These are phyloP conservation scores for Epichloe typhina DNA, from an alignment of 2,329 filamentous ascomycete genomes.

Conservation along the genomic window DNA sequence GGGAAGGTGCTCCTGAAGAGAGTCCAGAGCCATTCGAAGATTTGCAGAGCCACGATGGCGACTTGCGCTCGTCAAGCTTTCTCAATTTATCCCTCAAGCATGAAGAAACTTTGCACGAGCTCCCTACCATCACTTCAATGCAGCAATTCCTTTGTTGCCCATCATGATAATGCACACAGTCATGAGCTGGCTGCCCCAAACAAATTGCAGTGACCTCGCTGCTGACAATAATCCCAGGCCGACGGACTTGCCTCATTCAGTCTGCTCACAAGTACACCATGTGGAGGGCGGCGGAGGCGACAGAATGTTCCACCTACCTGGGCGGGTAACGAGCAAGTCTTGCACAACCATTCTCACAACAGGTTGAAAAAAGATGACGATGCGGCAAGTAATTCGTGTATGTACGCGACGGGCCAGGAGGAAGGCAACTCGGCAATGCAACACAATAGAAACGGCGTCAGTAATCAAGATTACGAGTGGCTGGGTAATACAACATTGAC, in stretches of 20 bases:
- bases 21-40: neutral
- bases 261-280: neutral
- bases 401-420: too few relatives aligned
- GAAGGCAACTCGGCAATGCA: neutral
- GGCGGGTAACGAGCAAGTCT: neutral
- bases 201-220: neutral
- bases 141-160: neutral
- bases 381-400: too few relatives aligned
- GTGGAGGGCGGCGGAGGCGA: neutral
- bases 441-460: neutral
- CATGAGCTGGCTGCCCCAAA: neutral
- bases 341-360: neutral
- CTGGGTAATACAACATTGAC: constrained; percentile 2
- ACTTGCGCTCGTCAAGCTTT: neutral
- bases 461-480: neutral
- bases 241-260: neutral
- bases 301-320: neutral
- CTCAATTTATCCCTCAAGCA: neutral
- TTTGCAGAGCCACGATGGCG: neutral
- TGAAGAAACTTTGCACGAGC: neutral
- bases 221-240: neutral
- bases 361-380: too few relatives aligned
- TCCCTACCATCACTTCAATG: neutral
- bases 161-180: neutral
- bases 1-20: neutral